Evolutionary conservation across 2,329 filamentous ascomycete genomes (phyloP).

Genomic region (Metarhizium rileyi): DNA sequence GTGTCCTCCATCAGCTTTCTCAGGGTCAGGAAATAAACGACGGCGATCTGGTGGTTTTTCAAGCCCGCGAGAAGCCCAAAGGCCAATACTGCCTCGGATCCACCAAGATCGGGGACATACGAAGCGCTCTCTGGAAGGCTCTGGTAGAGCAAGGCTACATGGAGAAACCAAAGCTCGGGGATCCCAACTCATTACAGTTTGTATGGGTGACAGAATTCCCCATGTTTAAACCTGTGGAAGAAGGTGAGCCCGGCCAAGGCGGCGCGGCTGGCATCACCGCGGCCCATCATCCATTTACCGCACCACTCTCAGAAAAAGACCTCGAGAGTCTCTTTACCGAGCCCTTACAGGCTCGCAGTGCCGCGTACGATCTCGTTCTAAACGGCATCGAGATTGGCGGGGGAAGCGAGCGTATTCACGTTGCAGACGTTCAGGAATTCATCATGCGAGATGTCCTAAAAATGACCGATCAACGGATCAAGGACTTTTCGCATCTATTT

Average conservation of each 20-base stretch:
- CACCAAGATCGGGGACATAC: conserved; percentile 60
- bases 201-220: conserved; percentile 88
- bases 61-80: conserved; percentile 58
- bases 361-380: conserved; percentile 92
- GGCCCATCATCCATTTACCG: conserved; percentile 94
- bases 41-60: conserved; percentile 73
- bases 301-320: conserved; percentile 63
- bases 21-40: conserved; percentile 34
- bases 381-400: conserved; percentile 94
- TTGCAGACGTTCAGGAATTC: conserved; percentile 71
- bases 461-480: conserved; percentile 62
- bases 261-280: conserved; percentile 71
- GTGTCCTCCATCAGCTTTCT: conserved; percentile 29
- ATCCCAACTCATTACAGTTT: conserved; percentile 47
- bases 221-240: conserved; percentile 69
- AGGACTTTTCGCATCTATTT: conserved; percentile 76
- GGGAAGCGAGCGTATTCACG: conserved; percentile 86
- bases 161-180: conserved; percentile 25
- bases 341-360: conserved; percentile 64
- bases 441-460: conserved; percentile 76
- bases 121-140: conserved; percentile 57
- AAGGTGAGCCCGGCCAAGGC: conserved; percentile 64
- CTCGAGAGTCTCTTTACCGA: conserved; percentile 63
- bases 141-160: conserved; percentile 57
- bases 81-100: conserved; percentile 53